These are phyloP conservation scores for Penicillium sp. DNA, from an alignment of 2,329 filamentous ascomycete species.

Conservation along the genomic window DNA sequence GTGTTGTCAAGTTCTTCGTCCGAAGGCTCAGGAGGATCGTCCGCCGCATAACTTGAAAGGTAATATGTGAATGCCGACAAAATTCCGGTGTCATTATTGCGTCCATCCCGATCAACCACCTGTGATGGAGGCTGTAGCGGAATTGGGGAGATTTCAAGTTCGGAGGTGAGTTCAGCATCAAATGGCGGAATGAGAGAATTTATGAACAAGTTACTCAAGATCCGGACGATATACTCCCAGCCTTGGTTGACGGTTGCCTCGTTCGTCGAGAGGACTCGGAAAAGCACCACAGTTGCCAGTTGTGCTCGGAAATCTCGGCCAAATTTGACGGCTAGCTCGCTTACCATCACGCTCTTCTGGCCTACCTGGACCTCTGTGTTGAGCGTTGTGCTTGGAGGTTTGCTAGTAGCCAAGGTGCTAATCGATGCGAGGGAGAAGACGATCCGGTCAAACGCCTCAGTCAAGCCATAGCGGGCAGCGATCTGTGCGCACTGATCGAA, in stretches of 20 bases:
- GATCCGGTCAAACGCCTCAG: constrained; percentile 87
- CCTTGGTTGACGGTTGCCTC: constrained; percentile 69
- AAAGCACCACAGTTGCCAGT: constrained; percentile 89
- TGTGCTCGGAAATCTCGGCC: constrained; percentile 92
- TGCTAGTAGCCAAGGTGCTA: constrained; percentile 76
- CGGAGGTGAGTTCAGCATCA: constrained; percentile 63
- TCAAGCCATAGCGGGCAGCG: constrained; percentile 77
- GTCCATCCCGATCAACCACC: constrained; percentile 81
- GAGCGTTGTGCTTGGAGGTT: constrained; percentile 74
- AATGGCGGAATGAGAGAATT: constrained; percentile 89
- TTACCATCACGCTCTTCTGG: constrained; percentile 95
- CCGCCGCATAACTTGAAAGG: constrained; percentile 96
- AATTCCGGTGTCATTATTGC: constrained; percentile 75
- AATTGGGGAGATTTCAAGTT: constrained; percentile 73
- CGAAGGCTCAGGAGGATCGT: constrained; percentile 94
- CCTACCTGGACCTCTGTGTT: constrained; percentile 95
- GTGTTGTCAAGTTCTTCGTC: constrained; percentile 97
- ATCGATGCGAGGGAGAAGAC: constrained; percentile 87
- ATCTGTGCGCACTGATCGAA: constrained; percentile 97
- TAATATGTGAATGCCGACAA: constrained; percentile 95
- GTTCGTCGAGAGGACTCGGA: constrained; percentile 83
- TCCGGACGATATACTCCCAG: constrained; percentile 69
- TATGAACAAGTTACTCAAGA: constrained; percentile 92
- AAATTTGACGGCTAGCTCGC: constrained; percentile 92
- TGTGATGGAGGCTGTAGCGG: constrained; percentile 88